Evolutionary conservation across 768 basidiomycete species (phyloP).

Genomic region (Suillus cothurnatus): DNA sequence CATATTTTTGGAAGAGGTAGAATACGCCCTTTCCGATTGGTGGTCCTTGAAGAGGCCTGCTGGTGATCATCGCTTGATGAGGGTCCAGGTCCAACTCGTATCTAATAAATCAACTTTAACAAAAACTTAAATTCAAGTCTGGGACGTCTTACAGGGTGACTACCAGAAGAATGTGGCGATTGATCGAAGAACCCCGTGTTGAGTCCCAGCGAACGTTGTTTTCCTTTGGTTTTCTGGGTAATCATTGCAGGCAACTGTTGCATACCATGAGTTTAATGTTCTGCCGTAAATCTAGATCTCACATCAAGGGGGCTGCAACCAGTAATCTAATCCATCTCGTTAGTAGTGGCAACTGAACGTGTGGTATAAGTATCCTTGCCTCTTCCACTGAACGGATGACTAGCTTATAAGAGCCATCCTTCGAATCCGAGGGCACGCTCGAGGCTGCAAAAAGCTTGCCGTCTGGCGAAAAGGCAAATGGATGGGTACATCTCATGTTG

Average conservation of each 20-base stretch:
- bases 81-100: not conserved
- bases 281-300: not conserved
- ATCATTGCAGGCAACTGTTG: not conserved
- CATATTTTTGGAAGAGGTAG: not conserved
- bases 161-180: not conserved
- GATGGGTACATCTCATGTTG: not conserved
- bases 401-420: not conserved
- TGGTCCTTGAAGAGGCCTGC: not conserved
- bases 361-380: not conserved
- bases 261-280: not conserved
- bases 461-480: slow-evolving; percentile 3
- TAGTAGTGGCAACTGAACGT: not conserved
- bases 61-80: not conserved
- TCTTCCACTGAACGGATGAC: not conserved
- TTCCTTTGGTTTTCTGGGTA: not conserved
- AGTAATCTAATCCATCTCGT: not conserved
- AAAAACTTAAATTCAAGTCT: not conserved
- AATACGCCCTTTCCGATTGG: not conserved
- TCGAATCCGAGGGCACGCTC: not conserved
- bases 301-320: not conserved
- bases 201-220: not conserved
- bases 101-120: not conserved
- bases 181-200: not conserved
- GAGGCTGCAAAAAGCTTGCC: not conserved
- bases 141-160: not conserved